Conservation (phyloP, 2,329 filamentous ascomycete species). For the Rhynchosporium graminicola region DNA sequence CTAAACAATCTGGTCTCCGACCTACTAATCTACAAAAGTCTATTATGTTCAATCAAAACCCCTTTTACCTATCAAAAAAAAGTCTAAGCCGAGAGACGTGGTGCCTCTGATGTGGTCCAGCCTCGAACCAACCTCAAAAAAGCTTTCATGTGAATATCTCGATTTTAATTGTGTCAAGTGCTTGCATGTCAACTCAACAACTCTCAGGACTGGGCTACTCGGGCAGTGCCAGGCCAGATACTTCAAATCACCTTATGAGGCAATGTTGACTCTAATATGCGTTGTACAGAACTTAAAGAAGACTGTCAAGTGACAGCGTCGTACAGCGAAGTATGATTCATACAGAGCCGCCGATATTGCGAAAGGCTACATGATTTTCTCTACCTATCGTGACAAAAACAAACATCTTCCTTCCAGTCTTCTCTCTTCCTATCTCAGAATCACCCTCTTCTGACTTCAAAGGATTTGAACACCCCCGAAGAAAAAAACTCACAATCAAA, state of each 20-base stretch:
- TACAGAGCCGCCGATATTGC: background rate
- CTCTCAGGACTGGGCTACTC: no score
- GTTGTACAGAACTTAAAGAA: background rate
- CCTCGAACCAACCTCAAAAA: no score
- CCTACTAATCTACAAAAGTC: no score
- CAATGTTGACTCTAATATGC: no score
- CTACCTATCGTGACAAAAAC: background rate
- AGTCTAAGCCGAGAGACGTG: background rate
- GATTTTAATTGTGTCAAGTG: no score
- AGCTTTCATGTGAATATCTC: no score
- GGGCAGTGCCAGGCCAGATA: background rate
- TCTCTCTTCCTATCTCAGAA: background rate
- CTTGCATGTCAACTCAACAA: background rate
- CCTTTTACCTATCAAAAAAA: background rate
- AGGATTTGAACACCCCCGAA: no score
- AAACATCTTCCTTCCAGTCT: background rate
- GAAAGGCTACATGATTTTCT: background rate
- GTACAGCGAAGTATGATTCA: slow-evolving; percentile 18
- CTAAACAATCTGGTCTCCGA: background rate
- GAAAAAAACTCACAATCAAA: no score
- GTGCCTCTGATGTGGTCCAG: background rate
- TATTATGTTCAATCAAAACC: background rate
- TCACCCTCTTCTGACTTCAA: no score
- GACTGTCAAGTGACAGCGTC: slow-evolving; percentile 4
- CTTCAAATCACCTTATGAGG: no score